Evolutionary conservation across 164 flowering plant genomes (phyloP).

Genomic region (Aristolochia fimbriata): DNA sequence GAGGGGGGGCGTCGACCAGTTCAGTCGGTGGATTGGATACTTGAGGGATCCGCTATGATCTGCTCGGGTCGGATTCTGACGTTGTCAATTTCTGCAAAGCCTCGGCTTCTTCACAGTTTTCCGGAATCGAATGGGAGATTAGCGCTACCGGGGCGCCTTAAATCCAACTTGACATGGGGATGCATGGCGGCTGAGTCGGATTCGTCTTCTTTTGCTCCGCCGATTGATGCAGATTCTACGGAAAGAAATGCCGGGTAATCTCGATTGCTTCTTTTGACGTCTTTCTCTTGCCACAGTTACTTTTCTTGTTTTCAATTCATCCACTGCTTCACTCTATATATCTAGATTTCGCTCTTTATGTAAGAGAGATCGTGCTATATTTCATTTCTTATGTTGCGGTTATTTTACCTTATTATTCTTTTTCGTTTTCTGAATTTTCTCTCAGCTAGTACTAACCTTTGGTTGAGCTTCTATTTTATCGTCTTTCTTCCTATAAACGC

Average conservation of each 20-base stretch:
- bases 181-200: conserved; percentile 37
- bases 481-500: conserved; percentile 12
- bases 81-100: conserved; percentile 19
- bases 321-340: no score
- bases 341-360: no score
- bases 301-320: not conserved
- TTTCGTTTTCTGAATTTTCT: not conserved
- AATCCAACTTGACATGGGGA: conserved; percentile 24
- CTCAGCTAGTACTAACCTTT: not conserved
- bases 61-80: conserved; percentile 31
- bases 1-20: no score
- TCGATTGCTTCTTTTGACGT: not conserved
- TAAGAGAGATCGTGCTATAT: no score
- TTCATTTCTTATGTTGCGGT: not conserved
- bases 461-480: not conserved
- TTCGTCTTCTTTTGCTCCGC: conserved; percentile 31
- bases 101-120: conserved; percentile 6
- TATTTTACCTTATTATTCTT: not conserved
- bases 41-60: conserved; percentile 23
- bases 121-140: conserved; percentile 11
- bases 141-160: conserved; percentile 7
- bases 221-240: conserved; percentile 33
- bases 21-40: no score
- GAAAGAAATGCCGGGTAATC: conserved; percentile 32
- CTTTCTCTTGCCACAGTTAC: not conserved